Evolutionary conservation across 208 protist genomes (phyloP).

Genomic region (Histomonas meleagridis): DNA sequence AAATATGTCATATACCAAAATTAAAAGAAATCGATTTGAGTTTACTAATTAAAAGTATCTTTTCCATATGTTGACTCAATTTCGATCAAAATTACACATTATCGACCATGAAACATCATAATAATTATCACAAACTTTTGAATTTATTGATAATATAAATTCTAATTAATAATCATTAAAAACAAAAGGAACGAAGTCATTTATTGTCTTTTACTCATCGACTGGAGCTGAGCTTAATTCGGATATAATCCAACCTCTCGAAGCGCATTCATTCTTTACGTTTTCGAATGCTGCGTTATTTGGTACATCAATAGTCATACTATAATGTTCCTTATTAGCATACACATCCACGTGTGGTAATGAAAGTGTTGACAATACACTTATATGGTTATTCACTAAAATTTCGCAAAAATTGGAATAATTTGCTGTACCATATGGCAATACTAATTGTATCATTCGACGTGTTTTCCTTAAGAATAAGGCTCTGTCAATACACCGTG

Average conservation of each 20-base stretch:
- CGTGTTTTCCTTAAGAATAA: not conserved
- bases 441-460: not conserved
- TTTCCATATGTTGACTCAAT: too few species aligned
- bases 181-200: too few species aligned
- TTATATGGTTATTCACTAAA: not conserved
- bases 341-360: not conserved
- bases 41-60: too few species aligned
- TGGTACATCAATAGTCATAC: not conserved
- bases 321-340: not conserved
- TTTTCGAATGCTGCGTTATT: not conserved
- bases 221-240: not conserved
- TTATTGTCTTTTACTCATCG: constrained; percentile 9
- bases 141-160: too few species aligned
- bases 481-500: not conserved
- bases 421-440: not conserved
- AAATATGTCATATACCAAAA: too few species aligned
- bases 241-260: not conserved
- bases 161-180: too few species aligned
- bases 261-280: not conserved
- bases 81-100: too few species aligned
- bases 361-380: not conserved
- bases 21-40: too few species aligned
- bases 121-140: too few species aligned
- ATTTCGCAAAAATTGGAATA: not conserved
- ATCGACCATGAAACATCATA: too few species aligned